Evolutionary conservation across 2,329 filamentous ascomycete species (phyloP).

Genomic region (Alternaria sp.): DNA sequence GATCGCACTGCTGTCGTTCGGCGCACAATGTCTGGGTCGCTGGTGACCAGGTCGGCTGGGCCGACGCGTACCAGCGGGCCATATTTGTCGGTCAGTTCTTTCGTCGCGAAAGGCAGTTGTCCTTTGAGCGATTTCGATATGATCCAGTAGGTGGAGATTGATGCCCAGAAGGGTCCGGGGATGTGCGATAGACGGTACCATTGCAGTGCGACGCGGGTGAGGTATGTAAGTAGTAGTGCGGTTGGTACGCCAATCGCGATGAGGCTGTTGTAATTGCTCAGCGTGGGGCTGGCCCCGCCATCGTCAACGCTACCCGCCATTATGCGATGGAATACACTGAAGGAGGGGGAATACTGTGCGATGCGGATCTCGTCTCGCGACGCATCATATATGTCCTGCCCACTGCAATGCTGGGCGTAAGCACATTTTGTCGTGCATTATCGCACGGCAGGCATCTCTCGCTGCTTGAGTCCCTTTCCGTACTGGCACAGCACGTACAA

Average conservation of each 20-base stretch:
- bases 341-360: background rate
- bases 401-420: background rate
- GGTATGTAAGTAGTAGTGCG: slow-evolving; percentile 5
- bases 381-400: background rate
- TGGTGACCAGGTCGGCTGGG: slow-evolving; percentile 56
- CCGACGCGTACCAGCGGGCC: slow-evolving; percentile 50
- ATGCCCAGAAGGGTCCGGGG: slow-evolving; percentile 27
- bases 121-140: background rate
- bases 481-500: background rate
- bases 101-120: background rate
- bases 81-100: slow-evolving; percentile 21
- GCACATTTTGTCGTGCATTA: background rate
- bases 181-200: slow-evolving; percentile 32
- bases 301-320: background rate
- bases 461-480: background rate
- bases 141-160: slow-evolving; percentile 23
- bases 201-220: slow-evolving; percentile 10
- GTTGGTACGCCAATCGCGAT: slow-evolving; percentile 7
- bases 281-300: background rate
- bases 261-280: background rate
- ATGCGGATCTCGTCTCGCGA: background rate
- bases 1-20: slow-evolving; percentile 52
- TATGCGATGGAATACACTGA: rapidly evolving
- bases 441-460: background rate
- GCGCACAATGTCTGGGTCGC: slow-evolving; percentile 55